phyloP scores from a whole-genome alignment of 345 rosid genomes.

The Moricandia arvensis region DNA sequence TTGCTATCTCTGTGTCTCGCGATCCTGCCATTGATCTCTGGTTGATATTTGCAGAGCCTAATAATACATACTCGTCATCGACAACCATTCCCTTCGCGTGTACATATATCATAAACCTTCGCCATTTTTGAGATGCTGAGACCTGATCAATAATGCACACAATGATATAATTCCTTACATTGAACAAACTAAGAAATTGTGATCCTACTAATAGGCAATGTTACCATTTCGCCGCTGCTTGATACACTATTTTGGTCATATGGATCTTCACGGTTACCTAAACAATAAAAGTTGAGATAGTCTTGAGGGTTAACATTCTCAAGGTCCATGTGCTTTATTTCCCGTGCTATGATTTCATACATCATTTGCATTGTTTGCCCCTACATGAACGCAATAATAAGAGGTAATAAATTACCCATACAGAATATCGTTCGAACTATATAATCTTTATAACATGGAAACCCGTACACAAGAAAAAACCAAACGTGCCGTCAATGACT shows the following conservation, averaged over 20 bases:
- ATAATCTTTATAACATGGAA: not conserved
- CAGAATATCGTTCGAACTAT: not conserved
- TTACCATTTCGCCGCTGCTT: slow-evolving; percentile 44
- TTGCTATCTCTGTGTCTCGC: slow-evolving; percentile 85
- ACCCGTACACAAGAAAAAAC: not conserved
- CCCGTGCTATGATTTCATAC: slow-evolving; percentile 67
- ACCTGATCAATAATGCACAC: slow-evolving; percentile 37
- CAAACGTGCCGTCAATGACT: not conserved
- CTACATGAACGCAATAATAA: slow-evolving; percentile 35
- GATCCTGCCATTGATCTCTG: slow-evolving; percentile 85
- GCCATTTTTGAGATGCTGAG: slow-evolving; percentile 51
- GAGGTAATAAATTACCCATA: not conserved
- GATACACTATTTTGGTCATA: slow-evolving; percentile 11
- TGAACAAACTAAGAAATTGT: not conserved
- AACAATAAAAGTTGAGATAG: slow-evolving; percentile 84
- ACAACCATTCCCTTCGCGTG: slow-evolving; percentile 88
- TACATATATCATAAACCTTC: slow-evolving; percentile 79
- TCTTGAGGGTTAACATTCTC: slow-evolving; percentile 61
- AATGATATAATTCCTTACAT: not conserved
- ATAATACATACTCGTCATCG: slow-evolving; percentile 72
- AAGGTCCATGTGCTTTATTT: slow-evolving; percentile 49
- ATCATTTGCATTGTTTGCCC: slow-evolving; percentile 86
- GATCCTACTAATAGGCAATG: not conserved
- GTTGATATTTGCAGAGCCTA: slow-evolving; percentile 91
- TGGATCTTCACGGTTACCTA: slow-evolving; percentile 72